Percentiles rank a stretch among this genome's conserved stretches.
phyloP scores from a whole-genome alignment of 805 yeast genomes.

The Metschnikowia colocasiae region DNA sequence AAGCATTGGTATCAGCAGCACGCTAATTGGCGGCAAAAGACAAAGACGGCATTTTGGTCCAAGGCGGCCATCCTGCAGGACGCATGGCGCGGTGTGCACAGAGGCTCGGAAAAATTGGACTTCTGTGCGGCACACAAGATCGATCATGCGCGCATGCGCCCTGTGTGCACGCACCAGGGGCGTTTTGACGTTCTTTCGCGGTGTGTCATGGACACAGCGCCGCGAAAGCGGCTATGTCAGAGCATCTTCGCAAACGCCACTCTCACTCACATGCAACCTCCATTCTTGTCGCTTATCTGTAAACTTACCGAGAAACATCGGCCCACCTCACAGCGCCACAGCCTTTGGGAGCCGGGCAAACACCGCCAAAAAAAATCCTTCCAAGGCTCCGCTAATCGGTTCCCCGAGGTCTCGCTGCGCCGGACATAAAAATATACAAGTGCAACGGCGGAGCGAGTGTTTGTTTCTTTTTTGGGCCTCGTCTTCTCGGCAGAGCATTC shows the following conservation, averaged over 20 bases:
- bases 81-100: neutral
- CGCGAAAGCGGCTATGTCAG: conserved; percentile 1
- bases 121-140: neutral
- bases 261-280: neutral
- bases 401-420: too few species aligned
- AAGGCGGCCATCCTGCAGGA: neutral
- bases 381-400: too few species aligned
- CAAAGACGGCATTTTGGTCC: conserved; percentile 1
- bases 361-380: too few species aligned
- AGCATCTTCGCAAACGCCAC: conserved; percentile 1
- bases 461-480: neutral
- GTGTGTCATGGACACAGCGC: neutral
- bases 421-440: too few species aligned
- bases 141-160: neutral
- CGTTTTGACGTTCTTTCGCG: conserved; percentile 1
- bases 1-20: neutral
- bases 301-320: neutral
- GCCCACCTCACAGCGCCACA: too few species aligned
- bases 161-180: conserved; percentile 2
- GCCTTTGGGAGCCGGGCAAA: too few species aligned
- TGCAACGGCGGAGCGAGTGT: too few species aligned
- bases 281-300: neutral
- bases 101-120: neutral
- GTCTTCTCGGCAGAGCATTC: neutral
- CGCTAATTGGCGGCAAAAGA: neutral